Evolutionary conservation across 805 yeast genomes (phyloP), one percentile per base, ranked within the genome.

Genomic region (Candida adriatica): DNA sequence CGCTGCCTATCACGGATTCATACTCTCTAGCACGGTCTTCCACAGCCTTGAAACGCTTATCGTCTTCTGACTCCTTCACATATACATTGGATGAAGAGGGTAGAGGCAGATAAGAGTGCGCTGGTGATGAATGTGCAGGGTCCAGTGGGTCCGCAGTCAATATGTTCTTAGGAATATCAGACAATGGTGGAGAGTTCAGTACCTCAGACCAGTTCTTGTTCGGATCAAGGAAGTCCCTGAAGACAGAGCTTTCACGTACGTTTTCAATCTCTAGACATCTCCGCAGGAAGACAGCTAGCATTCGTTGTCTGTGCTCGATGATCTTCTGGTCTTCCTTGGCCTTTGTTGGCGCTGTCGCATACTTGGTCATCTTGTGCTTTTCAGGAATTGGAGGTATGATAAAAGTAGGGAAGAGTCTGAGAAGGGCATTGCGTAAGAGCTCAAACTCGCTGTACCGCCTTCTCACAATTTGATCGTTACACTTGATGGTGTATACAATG

Each of bases 381-480:
- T 79, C 82, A 0, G 98, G 98, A 8, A 92, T 90, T 1, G 97
- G 96, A 6, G 98, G 98, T 5, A 92, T 74, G 4, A 92, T 70
- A 4, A 77, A 53, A 4, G 92, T 75, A 4, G 98, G 96, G 42
- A 81, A 80, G 23, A 84, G 59, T 44, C 79, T 75, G 4, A 76
- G 64, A 15, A 92, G 62, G 5, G 81, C 69, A 24, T 74, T 79
- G 39, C 96, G 66, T 27, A 92, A 65, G 30, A 83, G 74, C 49
- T 85, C 96, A 53, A 92, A 92, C 53, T 92, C 98, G 20, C 95
- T 81, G 54, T 92, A 92, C 27, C 97, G 66, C 46, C 98, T 65
- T 29, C 88, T 74, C 5, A 86, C 88, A 8, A 70, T 58, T 19
- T 73, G 62, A 6, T 65, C 79, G n/a, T 77, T 61, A 27, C 73